Evolutionary conservation across 1,284 basidiomycete genomes (phyloP).

Genomic region (Cutaneotrichosporon sp.): DNA sequence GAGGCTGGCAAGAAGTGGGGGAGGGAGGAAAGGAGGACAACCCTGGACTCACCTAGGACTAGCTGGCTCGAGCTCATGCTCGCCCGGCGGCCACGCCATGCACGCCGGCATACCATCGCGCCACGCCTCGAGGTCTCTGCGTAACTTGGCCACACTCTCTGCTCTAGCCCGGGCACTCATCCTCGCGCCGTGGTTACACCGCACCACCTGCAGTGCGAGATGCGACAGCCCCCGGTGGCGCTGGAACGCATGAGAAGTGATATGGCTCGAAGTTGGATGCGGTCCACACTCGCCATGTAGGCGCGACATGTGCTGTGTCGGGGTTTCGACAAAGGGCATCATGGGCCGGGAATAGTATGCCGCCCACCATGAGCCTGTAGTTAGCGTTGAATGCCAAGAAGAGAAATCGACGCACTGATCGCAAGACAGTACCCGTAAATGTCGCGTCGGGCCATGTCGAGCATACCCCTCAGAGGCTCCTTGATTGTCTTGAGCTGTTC

Average conservation of each 20-base stretch:
- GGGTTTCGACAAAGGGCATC: constrained; percentile 3
- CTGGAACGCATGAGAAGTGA: constrained; percentile 4
- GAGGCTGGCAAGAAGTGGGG: too few relatives aligned
- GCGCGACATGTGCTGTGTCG: constrained; percentile 3
- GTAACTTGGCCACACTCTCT: background rate
- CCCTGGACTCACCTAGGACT: background rate
- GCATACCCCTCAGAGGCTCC: background rate
- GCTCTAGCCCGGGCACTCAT: background rate
- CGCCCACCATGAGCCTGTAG: background rate
- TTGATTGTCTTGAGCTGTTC: constrained; percentile 7
- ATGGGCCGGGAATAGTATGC: background rate
- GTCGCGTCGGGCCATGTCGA: constrained; percentile 2
- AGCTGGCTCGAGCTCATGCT: background rate
- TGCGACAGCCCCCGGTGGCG: background rate
- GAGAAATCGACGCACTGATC: background rate
- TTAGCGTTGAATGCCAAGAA: background rate
- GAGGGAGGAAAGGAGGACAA: too few relatives aligned
- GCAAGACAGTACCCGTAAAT: background rate
- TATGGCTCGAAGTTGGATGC: background rate
- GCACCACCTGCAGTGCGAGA: background rate
- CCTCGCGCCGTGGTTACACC: constrained; percentile 3
- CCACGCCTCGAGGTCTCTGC: constrained; percentile 1
- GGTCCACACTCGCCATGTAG: constrained; percentile 3
- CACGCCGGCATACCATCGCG: background rate
- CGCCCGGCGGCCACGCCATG: background rate